These are phyloP conservation scores for Fraxinus ornus DNA, from an alignment of 305 asterid genomes.

Conservation along the genomic window DNA sequence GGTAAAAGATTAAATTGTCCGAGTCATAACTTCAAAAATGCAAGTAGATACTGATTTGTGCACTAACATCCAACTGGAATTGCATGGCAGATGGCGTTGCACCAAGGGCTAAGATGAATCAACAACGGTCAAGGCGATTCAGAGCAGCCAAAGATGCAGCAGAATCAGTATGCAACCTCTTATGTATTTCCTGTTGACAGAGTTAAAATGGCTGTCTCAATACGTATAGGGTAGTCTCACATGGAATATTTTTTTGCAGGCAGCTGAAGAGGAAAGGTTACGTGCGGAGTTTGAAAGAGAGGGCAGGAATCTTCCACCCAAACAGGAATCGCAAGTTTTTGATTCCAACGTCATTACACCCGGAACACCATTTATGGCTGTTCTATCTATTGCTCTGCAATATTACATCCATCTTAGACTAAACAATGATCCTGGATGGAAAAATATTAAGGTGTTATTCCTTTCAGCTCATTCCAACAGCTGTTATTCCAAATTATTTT, in stretches of 20 bases:
- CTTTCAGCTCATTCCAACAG: neutral
- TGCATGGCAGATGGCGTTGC: slow-evolving; percentile 87
- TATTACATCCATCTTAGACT: slow-evolving; percentile 77
- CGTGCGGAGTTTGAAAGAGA: slow-evolving; percentile 87
- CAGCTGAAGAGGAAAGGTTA: slow-evolving; percentile 88
- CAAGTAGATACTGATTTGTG: slow-evolving; percentile 22
- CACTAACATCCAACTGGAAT: slow-evolving; percentile 24
- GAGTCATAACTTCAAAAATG: slow-evolving; percentile 7
- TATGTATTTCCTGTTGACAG: slow-evolving; percentile 15
- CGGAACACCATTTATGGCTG: slow-evolving; percentile 96
- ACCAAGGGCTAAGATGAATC: slow-evolving; percentile 98
- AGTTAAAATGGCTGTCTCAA: neutral
- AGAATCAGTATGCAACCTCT: slow-evolving; percentile 60
- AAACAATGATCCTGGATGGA: slow-evolving; percentile 96
- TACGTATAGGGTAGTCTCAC: neutral
- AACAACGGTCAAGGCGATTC: slow-evolving; percentile 95
- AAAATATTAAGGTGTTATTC: slow-evolving; percentile 70
- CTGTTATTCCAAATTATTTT: neutral
- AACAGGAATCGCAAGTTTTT: slow-evolving; percentile 72
- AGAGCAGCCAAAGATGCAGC: slow-evolving; percentile 98
- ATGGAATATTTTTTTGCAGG: slow-evolving; percentile 48
- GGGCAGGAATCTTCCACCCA: slow-evolving; percentile 97
- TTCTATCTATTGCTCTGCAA: slow-evolving; percentile 79
- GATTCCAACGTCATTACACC: slow-evolving; percentile 97
- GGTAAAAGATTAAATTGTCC: slow-evolving; percentile 36